These are phyloP conservation scores for Viridothelium virens DNA, from an alignment of 495 filamentous ascomycete species.

Conservation along the genomic window DNA sequence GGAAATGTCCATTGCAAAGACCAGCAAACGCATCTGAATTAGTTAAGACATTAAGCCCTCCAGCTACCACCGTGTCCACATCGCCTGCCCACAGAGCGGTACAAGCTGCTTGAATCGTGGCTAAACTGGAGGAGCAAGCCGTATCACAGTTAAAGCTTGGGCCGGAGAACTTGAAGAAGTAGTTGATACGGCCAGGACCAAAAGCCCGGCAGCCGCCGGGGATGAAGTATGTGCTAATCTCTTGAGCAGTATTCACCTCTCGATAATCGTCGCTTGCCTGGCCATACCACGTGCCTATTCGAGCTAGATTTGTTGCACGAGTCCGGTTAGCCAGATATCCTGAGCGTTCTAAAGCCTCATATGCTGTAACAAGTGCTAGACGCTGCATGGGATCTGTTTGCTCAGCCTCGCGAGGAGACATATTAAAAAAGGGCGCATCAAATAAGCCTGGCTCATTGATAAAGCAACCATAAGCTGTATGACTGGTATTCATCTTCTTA, in stretches of 20 bases:
- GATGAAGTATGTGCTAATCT: conserved; percentile 31
- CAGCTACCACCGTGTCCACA: conserved; percentile 22
- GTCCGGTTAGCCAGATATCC: conserved; percentile 32
- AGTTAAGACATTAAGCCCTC: conserved; percentile 27
- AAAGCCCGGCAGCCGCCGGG: conserved; percentile 32
- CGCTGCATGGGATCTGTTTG: conserved; percentile 35
- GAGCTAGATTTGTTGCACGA: conserved; percentile 25
- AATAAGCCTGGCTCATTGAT: conserved; percentile 35
- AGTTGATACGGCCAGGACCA: conserved; percentile 36
- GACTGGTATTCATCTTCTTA: conserved; percentile 26
- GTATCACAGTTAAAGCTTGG: conserved; percentile 21
- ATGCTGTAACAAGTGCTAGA: conserved; percentile 34
- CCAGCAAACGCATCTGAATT: conserved; percentile 24
- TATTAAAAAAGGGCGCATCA: conserved; percentile 39
- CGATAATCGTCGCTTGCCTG: conserved; percentile 33
- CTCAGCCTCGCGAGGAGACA: conserved; percentile 38
- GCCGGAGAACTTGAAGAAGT: conserved; percentile 35
- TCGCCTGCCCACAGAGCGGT: conserved; percentile 19
- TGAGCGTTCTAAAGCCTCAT: conserved; percentile 37
- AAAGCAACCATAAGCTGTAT: conserved; percentile 27
- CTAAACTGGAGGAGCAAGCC: conserved; percentile 25
- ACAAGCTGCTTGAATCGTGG: conserved; percentile 18
- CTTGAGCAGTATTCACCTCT: conserved; percentile 27
- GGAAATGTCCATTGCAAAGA: conserved; percentile 24
- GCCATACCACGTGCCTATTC: conserved; percentile 37